Conservation (phyloP, 306 rosid species). For the Glycine latifolia region DNA sequence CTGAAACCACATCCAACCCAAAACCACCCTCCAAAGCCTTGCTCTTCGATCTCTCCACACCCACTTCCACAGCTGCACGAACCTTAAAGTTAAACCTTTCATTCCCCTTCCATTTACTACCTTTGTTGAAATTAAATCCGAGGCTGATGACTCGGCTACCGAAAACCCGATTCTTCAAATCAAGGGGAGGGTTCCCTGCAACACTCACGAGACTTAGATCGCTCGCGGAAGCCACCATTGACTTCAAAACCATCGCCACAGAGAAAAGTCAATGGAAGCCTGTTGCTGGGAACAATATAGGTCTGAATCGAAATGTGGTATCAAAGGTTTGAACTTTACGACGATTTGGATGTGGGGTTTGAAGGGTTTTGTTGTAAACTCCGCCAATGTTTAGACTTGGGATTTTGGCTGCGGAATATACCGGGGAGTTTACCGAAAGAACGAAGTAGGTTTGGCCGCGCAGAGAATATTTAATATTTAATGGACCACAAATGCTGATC, state of each 20-base stretch:
- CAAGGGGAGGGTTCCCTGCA: slow-evolving; percentile 37
- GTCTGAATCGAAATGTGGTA: slow-evolving; percentile 29
- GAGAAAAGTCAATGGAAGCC: not conserved
- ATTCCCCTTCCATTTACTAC: slow-evolving; percentile 50
- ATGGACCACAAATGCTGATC: not conserved
- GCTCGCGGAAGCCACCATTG: slow-evolving; percentile 62
- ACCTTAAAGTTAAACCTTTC: slow-evolving; percentile 46
- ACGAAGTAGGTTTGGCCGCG: not conserved
- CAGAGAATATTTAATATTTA: not conserved
- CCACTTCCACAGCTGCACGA: slow-evolving; percentile 58
- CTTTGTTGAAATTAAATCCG: slow-evolving; percentile 41
- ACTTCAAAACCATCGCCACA: slow-evolving; percentile 1
- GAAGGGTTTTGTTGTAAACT: slow-evolving; percentile 50
- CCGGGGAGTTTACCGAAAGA: not conserved
- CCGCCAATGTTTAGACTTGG: slow-evolving; percentile 41
- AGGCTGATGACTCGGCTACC: slow-evolving; percentile 31
- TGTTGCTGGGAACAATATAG: not conserved
- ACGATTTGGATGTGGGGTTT: slow-evolving; percentile 28
- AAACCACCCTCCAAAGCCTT: slow-evolving; percentile 52
- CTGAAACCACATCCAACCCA: slow-evolving; percentile 78
- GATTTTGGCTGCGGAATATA: slow-evolving; percentile 8
- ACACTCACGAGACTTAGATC: slow-evolving; percentile 45
- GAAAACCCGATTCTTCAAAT: slow-evolving; percentile 45
- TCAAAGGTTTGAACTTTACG: not conserved
- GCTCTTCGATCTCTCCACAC: slow-evolving; percentile 55